Percentiles rank a stretch among this genome's conserved stretches.
phyloP scores from a whole-genome alignment of 495 filamentous ascomycete genomes.

The Penicillium diatomitis region DNA sequence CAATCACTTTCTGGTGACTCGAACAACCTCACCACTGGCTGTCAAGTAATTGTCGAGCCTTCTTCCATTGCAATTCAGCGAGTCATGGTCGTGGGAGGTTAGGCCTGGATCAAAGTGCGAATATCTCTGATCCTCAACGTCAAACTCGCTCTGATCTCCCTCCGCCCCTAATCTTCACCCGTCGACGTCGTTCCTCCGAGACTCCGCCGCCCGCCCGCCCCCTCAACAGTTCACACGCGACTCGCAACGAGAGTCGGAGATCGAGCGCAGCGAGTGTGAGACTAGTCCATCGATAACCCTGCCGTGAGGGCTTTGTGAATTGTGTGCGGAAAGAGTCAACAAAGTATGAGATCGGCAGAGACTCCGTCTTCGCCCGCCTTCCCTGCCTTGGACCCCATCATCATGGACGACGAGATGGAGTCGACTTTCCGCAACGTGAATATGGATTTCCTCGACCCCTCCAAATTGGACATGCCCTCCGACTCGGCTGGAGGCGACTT shows the following conservation, averaged over 20 bases:
- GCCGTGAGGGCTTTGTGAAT: background rate
- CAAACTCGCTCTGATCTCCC: background rate
- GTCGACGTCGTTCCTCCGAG: slow-evolving; percentile 1
- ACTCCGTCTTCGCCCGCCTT: slow-evolving; percentile 32
- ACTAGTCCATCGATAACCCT: slow-evolving; percentile 6
- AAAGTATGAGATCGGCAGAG: slow-evolving; percentile 36
- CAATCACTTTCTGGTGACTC: slow-evolving; percentile 14
- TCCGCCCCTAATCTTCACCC: background rate
- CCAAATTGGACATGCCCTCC: slow-evolving; percentile 27
- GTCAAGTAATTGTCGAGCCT: background rate
- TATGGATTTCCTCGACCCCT: slow-evolving; percentile 36
- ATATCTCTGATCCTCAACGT: background rate
- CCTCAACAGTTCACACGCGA: slow-evolving; percentile 12
- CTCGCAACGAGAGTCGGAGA: background rate
- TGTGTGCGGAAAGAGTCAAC: background rate
- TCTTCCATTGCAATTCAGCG: slow-evolving; percentile 6
- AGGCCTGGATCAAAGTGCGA: slow-evolving; percentile 13
- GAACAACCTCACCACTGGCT: background rate
- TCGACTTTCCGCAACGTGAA: slow-evolving; percentile 31
- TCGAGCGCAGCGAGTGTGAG: background rate
- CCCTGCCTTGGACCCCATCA: slow-evolving; percentile 34
- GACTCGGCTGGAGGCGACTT: slow-evolving; percentile 34
- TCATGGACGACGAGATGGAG: slow-evolving; percentile 41
- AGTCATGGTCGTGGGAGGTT: slow-evolving; percentile 20
- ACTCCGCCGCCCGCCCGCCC: slow-evolving; percentile 1